Conservation (phyloP, 164 flowering plant genomes). For the Tetracentron sinense region DNA sequence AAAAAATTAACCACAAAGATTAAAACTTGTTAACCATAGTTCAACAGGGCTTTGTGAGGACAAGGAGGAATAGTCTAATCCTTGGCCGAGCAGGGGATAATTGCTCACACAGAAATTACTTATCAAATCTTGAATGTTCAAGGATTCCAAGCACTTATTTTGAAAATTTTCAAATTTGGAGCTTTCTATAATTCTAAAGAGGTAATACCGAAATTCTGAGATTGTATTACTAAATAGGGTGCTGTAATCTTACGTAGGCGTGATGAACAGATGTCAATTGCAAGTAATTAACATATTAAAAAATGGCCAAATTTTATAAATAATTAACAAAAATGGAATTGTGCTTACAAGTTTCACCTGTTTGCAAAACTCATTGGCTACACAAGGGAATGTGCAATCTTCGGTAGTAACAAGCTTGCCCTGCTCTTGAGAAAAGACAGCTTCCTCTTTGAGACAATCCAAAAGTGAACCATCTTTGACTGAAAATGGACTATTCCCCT, state of each 20-base stretch:
- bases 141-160: background rate
- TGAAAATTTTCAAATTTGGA: background rate
- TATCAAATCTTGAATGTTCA: background rate
- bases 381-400: constrained; percentile 9
- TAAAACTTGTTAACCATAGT: no score
- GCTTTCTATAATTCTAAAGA: background rate
- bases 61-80: no score
- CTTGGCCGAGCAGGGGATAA: no score
- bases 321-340: background rate
- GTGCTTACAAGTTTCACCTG: constrained; percentile 38
- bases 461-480: constrained; percentile 15
- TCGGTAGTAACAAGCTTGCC: constrained; percentile 12
- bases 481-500: constrained; percentile 9
- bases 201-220: background rate
- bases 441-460: constrained; percentile 10
- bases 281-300: background rate
- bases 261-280: background rate
- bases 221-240: background rate
- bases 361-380: constrained; percentile 10
- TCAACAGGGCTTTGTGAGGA: no score
- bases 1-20: no score
- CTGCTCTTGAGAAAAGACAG: constrained; percentile 14
- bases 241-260: background rate
- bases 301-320: background rate
- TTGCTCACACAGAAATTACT: background rate